These are phyloP conservation scores for Cyberlindnera euphorbiae DNA, from an alignment of 805 yeast genomes.

Conservation along the genomic window DNA sequence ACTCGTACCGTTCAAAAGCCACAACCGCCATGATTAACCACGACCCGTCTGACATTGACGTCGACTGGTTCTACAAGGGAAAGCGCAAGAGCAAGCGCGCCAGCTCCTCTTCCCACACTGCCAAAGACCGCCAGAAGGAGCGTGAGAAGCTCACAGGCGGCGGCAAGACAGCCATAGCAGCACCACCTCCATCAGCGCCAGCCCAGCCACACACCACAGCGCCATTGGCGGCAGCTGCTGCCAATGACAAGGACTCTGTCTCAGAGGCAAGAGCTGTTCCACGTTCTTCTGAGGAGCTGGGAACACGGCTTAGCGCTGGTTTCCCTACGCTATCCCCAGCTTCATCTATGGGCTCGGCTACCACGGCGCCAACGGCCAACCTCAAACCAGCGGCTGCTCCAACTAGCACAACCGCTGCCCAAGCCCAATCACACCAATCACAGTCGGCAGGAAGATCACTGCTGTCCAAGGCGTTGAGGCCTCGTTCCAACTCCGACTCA, in stretches of 20 bases:
- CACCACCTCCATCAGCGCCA: not conserved
- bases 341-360: too few species aligned
- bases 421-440: not conserved
- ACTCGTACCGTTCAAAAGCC: not conserved
- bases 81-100: slow-evolving; percentile 42
- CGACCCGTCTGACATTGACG: slow-evolving; percentile 42
- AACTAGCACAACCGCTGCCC: too few species aligned
- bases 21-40: slow-evolving; percentile 7
- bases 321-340: too few species aligned
- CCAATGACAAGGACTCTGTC: too few species aligned
- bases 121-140: slow-evolving; percentile 14
- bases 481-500: slow-evolving; percentile 24
- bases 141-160: slow-evolving; percentile 6
- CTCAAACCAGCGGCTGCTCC: too few species aligned
- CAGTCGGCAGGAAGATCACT: slow-evolving; percentile 13
- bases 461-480: slow-evolving; percentile 23
- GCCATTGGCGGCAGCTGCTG: slow-evolving; percentile 7
- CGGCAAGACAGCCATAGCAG: not conserved
- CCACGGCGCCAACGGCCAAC: too few species aligned
- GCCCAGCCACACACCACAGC: too few species aligned
- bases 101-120: slow-evolving; percentile 14
- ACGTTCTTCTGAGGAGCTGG: too few species aligned
- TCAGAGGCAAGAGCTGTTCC: too few species aligned
- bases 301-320: too few species aligned
- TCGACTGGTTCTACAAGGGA: slow-evolving; percentile 84